Evolutionary conservation across 1,284 basidiomycete genomes (phyloP), one percentile per base, ranked within the genome.

Genomic region (Heterobasidion occidentale): DNA sequence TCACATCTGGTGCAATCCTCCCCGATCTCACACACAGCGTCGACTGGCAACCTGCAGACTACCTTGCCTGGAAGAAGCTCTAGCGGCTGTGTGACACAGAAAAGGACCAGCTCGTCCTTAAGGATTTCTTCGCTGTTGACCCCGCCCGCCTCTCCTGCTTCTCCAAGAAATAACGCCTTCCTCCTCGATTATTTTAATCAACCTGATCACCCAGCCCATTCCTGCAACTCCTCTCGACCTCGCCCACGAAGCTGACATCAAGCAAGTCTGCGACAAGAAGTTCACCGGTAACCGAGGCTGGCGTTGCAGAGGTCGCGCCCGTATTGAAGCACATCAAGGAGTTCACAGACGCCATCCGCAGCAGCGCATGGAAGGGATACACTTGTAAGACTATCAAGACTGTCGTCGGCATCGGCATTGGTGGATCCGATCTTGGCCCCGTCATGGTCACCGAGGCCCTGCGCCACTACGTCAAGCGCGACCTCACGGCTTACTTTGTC

Each of bases 381-480:
- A 97, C 94, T 0, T 95, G 96, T 58, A 98, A 98, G 77, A 68
- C 83, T 17, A 98, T 99, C 79, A 84, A 88, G 68, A 87, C 93
- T 55, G 86, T 99, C 72, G 94, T 99, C 70, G 99, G 98, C 79
- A 98, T 99, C 65, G 96, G 96, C 63, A 99, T 99, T 68, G 97
- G 96, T 60, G 96, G 96, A 55, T 98, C 94, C 42, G 96, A 99
- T 73, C 80, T 99, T 52, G 96, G 96, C 35, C 96, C 96, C 38
- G 94, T 98, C 67, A 99, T 99, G 97, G 94, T 98, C 60, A 94
- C 92, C 34, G 96, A 99, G 76, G 96, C 94, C 3, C 85, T 99
- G 72, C 97, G 96, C 77, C 75, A 86, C 19, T 99, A 97, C 80
- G 78, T 89, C 57, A 90, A 97, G 74, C 88, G 93, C 62, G 90